phyloP scores from a whole-genome alignment of 2,329 filamentous ascomycete species.

The Fusarium pseudonygamai region DNA sequence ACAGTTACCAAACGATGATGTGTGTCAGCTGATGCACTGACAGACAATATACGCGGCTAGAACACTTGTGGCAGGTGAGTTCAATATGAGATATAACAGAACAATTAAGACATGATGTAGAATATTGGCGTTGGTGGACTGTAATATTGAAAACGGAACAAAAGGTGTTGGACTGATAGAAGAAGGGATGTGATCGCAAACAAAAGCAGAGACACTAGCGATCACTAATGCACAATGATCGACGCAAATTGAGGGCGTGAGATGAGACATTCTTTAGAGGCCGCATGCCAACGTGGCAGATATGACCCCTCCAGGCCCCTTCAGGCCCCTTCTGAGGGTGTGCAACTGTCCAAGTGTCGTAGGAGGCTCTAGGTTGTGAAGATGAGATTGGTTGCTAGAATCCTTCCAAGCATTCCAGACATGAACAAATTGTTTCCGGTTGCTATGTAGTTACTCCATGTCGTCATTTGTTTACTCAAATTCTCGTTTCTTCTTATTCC shows the following conservation, averaged over 20 bases:
- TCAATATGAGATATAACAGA: not conserved
- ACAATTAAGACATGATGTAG: not conserved
- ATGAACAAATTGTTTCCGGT: slow-evolving; percentile 19
- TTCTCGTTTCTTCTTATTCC: not conserved
- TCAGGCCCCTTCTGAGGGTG: not conserved
- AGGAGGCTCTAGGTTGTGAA: slow-evolving; percentile 16
- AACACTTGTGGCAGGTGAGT: slow-evolving; percentile 4
- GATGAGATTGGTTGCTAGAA: slow-evolving; percentile 15
- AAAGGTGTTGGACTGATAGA: not conserved
- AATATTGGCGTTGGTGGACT: not conserved
- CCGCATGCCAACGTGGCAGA: slow-evolving; percentile 34
- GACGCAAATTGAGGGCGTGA: slow-evolving; percentile 14
- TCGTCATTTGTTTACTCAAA: slow-evolving; percentile 18
- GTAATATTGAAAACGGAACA: not conserved
- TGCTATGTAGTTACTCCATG: slow-evolving; percentile 15
- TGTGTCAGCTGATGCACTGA: slow-evolving; percentile 26
- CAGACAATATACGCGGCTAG: not conserved
- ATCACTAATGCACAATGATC: slow-evolving; percentile 24
- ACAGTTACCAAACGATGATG: slow-evolving; percentile 14
- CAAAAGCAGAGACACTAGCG: slow-evolving; percentile 14
- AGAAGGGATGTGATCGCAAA: slow-evolving; percentile 8
- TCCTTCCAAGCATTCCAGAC: slow-evolving; percentile 20
- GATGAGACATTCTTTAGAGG: slow-evolving; percentile 27
- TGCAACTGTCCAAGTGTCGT: slow-evolving; percentile 7
- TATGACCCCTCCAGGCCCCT: not conserved